phyloP scores from a whole-genome alignment of 1,284 basidiomycete genomes.

The Cutaneotrichosporon cutaneum region DNA sequence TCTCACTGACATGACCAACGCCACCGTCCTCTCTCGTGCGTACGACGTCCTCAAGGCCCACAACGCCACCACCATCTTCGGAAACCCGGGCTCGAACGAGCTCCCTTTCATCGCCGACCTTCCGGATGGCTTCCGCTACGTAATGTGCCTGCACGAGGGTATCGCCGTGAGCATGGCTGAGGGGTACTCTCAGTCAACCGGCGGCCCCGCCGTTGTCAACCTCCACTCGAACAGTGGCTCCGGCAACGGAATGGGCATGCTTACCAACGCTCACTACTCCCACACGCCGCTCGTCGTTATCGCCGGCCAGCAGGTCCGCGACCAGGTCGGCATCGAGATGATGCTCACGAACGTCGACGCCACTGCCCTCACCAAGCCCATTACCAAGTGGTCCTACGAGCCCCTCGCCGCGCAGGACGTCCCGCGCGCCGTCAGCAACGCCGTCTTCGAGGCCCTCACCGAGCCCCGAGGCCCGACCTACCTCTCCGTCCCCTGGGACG shows the following conservation, averaged over 20 bases:
- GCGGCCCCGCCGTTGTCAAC: slow-evolving; percentile 3
- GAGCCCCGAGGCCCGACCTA: slow-evolving; percentile 12
- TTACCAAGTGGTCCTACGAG: slow-evolving; percentile 14
- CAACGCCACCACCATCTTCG: slow-evolving; percentile 17
- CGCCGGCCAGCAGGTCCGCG: slow-evolving; percentile 19
- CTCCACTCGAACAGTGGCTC: slow-evolving; percentile 16
- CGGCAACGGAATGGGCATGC: slow-evolving; percentile 19
- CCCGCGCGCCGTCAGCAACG: slow-evolving; percentile 12
- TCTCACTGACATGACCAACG: not conserved
- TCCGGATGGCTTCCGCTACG: slow-evolving; percentile 15
- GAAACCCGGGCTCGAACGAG: slow-evolving; percentile 22
- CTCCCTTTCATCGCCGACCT: slow-evolving; percentile 19
- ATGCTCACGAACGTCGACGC: slow-evolving; percentile 21
- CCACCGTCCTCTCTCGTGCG: slow-evolving; percentile 6
- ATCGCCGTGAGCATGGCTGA: slow-evolving; percentile 18
- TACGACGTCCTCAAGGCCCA: slow-evolving; percentile 10
- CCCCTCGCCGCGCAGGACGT: slow-evolving; percentile 14
- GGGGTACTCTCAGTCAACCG: slow-evolving; percentile 11
- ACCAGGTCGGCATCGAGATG: slow-evolving; percentile 17
- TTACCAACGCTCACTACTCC: slow-evolving; percentile 15
- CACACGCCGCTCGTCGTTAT: slow-evolving; percentile 18
- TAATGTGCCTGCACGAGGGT: slow-evolving; percentile 17
- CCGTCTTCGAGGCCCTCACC: slow-evolving; percentile 8
- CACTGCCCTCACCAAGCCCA: slow-evolving; percentile 1
- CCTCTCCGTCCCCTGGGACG: slow-evolving; percentile 17